Evolutionary conservation across 2,329 filamentous ascomycete genomes (phyloP).

Genomic region (Claviceps digitariae): DNA sequence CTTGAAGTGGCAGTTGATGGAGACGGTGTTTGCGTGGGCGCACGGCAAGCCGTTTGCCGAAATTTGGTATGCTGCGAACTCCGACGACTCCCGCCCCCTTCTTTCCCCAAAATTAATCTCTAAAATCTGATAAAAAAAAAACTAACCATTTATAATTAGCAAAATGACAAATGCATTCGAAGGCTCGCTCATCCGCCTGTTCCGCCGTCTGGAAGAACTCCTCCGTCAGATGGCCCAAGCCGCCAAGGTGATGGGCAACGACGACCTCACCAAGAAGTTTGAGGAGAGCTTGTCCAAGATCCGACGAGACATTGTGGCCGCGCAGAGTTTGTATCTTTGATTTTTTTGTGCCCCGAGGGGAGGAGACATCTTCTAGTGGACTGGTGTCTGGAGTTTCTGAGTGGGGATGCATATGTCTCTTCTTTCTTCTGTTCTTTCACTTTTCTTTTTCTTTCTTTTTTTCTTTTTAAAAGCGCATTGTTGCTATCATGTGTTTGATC

Average conservation of each 20-base stretch:
- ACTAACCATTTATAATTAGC: conserved; percentile 30
- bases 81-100: conserved; percentile 14
- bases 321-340: conserved; percentile 83
- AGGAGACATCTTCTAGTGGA: too few relatives aligned
- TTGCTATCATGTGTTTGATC: neutral
- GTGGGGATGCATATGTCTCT: neutral
- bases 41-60: conserved; percentile 81
- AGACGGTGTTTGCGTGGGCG: conserved; percentile 85
- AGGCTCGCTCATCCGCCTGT: conserved; percentile 88
- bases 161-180: conserved; percentile 99
- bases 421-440: neutral
- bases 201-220: conserved; percentile 88
- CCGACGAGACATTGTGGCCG: conserved; percentile 83
- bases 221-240: conserved; percentile 92
- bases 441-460: neutral
- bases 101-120: neutral
- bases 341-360: too few relatives aligned
- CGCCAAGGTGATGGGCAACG: conserved; percentile 94
- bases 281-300: conserved; percentile 76
- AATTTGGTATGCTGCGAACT: conserved; percentile 95
- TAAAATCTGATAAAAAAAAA: too few relatives aligned
- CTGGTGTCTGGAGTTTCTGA: conserved; percentile 4
- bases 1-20: conserved; percentile 94
- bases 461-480: neutral
- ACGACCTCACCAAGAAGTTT: conserved; percentile 86